phyloP scores from a whole-genome alignment of 139 green algal species.

The Chlorella sp. region DNA sequence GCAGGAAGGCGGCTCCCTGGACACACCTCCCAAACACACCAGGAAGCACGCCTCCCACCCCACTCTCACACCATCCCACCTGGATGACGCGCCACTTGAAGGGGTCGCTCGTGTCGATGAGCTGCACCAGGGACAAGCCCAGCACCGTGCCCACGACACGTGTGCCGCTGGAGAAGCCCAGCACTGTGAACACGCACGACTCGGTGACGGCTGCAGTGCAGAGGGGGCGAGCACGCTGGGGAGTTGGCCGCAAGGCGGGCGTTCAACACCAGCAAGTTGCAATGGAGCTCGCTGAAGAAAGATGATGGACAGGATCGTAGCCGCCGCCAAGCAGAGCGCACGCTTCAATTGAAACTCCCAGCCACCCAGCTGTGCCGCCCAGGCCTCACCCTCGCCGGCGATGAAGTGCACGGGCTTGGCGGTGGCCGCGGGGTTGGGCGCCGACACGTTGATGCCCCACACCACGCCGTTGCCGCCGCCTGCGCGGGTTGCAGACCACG shows the following conservation, averaged over 20 bases:
- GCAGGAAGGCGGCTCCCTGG: too few species aligned
- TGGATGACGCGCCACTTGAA: neutral
- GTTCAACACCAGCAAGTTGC: too few species aligned
- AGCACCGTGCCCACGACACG: neutral
- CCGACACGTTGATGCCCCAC: neutral
- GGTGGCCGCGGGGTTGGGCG: neutral
- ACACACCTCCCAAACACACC: too few species aligned
- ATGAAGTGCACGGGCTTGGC: neutral
- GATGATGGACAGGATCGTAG: too few species aligned
- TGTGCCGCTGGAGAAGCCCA: slow-evolving; percentile 10
- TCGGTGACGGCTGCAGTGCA: neutral
- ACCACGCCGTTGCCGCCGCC: slow-evolving; percentile 19
- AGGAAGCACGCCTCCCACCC: too few species aligned
- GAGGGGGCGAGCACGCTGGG: too few species aligned
- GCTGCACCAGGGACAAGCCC: slow-evolving; percentile 11
- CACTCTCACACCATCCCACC: too few species aligned
- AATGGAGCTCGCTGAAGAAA: too few species aligned
- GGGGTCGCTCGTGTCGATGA: slow-evolving; percentile 17
- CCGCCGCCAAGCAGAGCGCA: too few species aligned
- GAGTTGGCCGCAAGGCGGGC: too few species aligned
- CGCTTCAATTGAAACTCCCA: too few species aligned
- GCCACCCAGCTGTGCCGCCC: too few species aligned
- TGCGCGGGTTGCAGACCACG: neutral
- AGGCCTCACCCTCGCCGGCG: neutral
- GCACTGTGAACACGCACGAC: slow-evolving; percentile 4